Evolutionary conservation across 371 early-diverging fungal genomes (phyloP).

Genomic region (Mucor mucedo): DNA sequence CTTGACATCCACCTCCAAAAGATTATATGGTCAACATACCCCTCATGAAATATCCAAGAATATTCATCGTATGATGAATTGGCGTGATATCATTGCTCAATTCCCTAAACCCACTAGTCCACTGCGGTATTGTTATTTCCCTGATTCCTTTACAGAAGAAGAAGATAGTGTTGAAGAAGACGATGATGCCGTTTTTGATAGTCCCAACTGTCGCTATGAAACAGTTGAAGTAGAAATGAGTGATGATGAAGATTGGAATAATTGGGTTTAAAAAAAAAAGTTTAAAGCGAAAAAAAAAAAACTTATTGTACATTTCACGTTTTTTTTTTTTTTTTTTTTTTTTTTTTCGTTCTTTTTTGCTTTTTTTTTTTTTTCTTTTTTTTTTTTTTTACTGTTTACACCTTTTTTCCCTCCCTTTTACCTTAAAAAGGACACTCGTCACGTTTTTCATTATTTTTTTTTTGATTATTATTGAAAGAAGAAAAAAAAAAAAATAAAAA

Average conservation of each 20-base stretch:
- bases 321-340: constrained; percentile 7
- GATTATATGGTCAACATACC: constrained; percentile 17
- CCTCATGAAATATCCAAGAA: constrained; percentile 38
- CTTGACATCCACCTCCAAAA: constrained; percentile 24
- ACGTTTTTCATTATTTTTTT: constrained; percentile 9
- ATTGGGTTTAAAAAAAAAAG: constrained; percentile 24
- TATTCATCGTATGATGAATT: constrained; percentile 49
- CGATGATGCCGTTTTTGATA: constrained; percentile 10
- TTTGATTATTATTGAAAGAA: neutral
- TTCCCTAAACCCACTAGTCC: constrained; percentile 60
- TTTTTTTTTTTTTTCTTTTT: neutral
- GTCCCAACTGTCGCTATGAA: constrained; percentile 23
- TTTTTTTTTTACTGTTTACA: neutral
- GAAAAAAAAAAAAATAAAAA: constrained; percentile 7
- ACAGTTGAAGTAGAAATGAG: constrained; percentile 35
- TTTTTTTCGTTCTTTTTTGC: neutral
- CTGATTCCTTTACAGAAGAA: constrained; percentile 18
- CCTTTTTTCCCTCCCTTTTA: neutral
- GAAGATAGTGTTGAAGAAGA: constrained; percentile 17
- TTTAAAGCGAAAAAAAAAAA: constrained; percentile 7
- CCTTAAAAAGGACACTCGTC: constrained; percentile 2
- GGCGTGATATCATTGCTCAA: constrained; percentile 54
- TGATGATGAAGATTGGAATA: constrained; percentile 24
- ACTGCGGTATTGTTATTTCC: constrained; percentile 40
- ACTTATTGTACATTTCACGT: neutral